Evolutionary conservation across 805 yeast genomes (phyloP).

Genomic region (Zygosaccharomyces bailii): DNA sequence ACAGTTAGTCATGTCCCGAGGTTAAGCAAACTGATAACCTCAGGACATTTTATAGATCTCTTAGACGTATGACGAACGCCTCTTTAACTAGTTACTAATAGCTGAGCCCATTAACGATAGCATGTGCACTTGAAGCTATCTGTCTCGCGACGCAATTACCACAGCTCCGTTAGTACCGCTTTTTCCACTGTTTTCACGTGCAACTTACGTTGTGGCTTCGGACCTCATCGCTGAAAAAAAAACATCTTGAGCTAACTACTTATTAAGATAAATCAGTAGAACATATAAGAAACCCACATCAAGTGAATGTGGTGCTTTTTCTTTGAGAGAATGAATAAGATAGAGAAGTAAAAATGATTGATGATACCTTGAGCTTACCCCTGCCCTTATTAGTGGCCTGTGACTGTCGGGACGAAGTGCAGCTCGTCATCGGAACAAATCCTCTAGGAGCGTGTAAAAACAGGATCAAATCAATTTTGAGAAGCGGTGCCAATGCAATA

Average conservation of each 20-base stretch:
- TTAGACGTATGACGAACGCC: no score
- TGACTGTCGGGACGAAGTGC: conserved; percentile 49
- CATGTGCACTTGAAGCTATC: no score
- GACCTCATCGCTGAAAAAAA: neutral
- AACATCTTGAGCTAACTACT: neutral
- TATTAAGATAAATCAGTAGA: neutral
- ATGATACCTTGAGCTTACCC: conserved; percentile 6
- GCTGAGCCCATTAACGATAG: no score
- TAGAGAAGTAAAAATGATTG: neutral
- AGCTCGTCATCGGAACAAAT: conserved; percentile 53
- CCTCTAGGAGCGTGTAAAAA: conserved; percentile 23
- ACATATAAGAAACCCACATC: neutral
- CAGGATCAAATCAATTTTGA: conserved; percentile 47
- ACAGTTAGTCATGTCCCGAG: no score
- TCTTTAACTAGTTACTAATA: no score
- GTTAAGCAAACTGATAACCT: no score
- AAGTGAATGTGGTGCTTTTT: neutral
- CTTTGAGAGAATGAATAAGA: neutral
- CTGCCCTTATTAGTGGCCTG: conserved; percentile 42
- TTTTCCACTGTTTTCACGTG: neutral
- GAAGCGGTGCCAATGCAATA: conserved; percentile 55
- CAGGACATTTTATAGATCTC: no score
- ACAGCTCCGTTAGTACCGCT: neutral
- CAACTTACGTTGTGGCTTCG: neutral
- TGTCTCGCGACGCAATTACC: no score